Evolutionary conservation across 129 eudicot species (phyloP).

Genomic region (Gnaphalium uliginosum): DNA sequence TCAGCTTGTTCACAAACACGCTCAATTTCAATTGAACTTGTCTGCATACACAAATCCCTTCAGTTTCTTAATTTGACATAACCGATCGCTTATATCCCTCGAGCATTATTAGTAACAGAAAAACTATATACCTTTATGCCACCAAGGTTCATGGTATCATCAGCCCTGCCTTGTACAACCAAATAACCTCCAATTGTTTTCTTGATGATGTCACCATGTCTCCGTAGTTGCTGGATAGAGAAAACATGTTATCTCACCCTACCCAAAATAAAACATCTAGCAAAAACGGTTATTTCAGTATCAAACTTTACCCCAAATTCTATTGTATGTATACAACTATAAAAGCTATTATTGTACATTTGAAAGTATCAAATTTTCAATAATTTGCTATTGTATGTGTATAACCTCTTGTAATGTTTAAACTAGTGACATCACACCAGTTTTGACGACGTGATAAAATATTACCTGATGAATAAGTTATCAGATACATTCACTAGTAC

Average conservation of each 20-base stretch:
- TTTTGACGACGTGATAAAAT: too few species aligned
- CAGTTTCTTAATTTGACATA: conserved; percentile 7
- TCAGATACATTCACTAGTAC: too few species aligned
- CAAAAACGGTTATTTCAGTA: not conserved
- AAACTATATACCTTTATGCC: conserved; percentile 76
- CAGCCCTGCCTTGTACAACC: conserved; percentile 87
- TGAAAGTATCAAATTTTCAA: too few species aligned
- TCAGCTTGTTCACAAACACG: conserved; percentile 78
- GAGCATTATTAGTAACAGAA: not conserved
- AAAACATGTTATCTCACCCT: not conserved
- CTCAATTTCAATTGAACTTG: conserved; percentile 91
- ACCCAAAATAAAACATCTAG: not conserved
- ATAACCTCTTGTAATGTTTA: too few species aligned
- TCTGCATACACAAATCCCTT: conserved; percentile 47
- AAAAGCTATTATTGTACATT: too few species aligned
- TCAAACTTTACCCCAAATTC: too few species aligned
- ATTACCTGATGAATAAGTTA: too few species aligned
- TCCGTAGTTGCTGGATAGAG: conserved; percentile 62
- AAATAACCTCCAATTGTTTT: conserved; percentile 69
- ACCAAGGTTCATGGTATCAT: conserved; percentile 98
- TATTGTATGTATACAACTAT: too few species aligned
- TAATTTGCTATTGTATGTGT: too few species aligned
- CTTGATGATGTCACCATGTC: conserved; percentile 93
- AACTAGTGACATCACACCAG: not conserved
- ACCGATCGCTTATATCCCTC: not conserved